Evolutionary conservation across 1,139 yeast species (phyloP).

Genomic region (Yamadazyma taylorii): DNA sequence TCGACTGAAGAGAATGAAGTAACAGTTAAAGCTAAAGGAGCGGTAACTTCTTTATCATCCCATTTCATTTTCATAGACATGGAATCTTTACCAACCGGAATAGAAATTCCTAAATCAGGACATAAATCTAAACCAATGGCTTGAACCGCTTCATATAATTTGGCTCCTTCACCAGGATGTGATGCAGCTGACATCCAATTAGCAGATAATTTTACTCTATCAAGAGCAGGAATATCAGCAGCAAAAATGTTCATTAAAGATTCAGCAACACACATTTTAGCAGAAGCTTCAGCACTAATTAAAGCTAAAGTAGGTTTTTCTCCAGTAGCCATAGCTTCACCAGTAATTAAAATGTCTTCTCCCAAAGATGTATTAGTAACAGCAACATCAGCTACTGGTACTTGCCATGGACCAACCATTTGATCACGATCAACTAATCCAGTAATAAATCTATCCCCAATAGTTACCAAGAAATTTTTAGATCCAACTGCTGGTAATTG

Average conservation of each 20-base stretch:
- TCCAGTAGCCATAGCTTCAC: conserved; percentile 98
- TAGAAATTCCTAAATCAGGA: conserved; percentile 86
- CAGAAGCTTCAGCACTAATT: conserved; percentile 92
- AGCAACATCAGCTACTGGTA: conserved; percentile 98
- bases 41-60: conserved; percentile 89
- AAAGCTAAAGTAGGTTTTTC: conserved; percentile 92
- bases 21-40: conserved; percentile 89
- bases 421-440: conserved; percentile 98
- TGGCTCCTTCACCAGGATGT: conserved; percentile 94
- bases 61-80: conserved; percentile 99
- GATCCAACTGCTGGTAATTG: conserved; percentile 95
- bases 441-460: conserved; percentile 95
- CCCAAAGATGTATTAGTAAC: conserved; percentile 92
- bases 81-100: conserved; percentile 98
- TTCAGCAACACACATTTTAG: conserved; percentile 96
- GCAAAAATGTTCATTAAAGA: conserved; percentile 86
- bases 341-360: conserved; percentile 65
- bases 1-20: conserved; percentile 91
- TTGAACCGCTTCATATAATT: conserved; percentile 93
- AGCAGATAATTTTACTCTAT: conserved; percentile 84
- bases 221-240: conserved; percentile 78
- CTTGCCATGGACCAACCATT: conserved; percentile 99
- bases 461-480: conserved; percentile 90
- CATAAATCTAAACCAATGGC: conserved; percentile 95
- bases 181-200: conserved; percentile 99